A percentile compares a stretch with the other conserved stretches of the same genome.
Evolutionary conservation across 2,329 filamentous ascomycete species (phyloP).

Genomic region (Curvularia spicifera): DNA sequence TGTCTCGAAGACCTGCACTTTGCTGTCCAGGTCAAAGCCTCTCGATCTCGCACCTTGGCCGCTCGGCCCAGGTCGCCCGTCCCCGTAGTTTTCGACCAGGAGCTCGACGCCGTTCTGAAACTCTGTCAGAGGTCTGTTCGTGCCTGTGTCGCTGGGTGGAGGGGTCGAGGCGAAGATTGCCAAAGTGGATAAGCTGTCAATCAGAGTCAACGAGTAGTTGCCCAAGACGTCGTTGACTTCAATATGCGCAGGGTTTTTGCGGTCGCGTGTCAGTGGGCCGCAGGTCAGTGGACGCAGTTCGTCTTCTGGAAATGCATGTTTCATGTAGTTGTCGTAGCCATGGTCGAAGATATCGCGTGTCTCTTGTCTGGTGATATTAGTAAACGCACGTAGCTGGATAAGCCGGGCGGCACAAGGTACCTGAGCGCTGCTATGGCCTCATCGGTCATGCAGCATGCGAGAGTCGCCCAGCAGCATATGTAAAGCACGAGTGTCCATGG

Average conservation of each 20-base stretch:
- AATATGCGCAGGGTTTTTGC: slow-evolving; percentile 76
- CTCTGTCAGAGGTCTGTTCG: slow-evolving; percentile 58
- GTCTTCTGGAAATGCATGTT: slow-evolving; percentile 92
- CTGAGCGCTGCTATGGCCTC: slow-evolving; percentile 49
- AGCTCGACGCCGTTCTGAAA: slow-evolving; percentile 82
- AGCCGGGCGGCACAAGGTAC: slow-evolving; percentile 22
- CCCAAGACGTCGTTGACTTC: slow-evolving; percentile 94
- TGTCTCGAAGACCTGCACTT: slow-evolving; percentile 98
- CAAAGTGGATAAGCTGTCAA: slow-evolving; percentile 93
- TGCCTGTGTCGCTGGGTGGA: slow-evolving; percentile 59
- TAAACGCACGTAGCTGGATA: neutral
- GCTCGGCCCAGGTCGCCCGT: slow-evolving; percentile 72
- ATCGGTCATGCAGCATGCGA: slow-evolving; percentile 54
- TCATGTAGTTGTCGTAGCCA: slow-evolving; percentile 94
- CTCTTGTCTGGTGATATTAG: slow-evolving; percentile 50
- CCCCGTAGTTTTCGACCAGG: slow-evolving; percentile 83
- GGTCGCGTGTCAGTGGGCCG: slow-evolving; percentile 81
- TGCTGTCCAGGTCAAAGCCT: slow-evolving; percentile 95
- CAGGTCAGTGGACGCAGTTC: slow-evolving; percentile 90
- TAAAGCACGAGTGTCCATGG: slow-evolving; percentile 43
- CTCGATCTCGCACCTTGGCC: slow-evolving; percentile 75
- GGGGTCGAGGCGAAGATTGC: slow-evolving; percentile 86
- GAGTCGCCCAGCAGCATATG: slow-evolving; percentile 41
- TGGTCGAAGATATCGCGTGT: slow-evolving; percentile 86
- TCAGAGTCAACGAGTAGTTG: slow-evolving; percentile 94